phyloP scores from a whole-genome alignment of 768 basidiomycete genomes.

The Naganishia antarctica region DNA sequence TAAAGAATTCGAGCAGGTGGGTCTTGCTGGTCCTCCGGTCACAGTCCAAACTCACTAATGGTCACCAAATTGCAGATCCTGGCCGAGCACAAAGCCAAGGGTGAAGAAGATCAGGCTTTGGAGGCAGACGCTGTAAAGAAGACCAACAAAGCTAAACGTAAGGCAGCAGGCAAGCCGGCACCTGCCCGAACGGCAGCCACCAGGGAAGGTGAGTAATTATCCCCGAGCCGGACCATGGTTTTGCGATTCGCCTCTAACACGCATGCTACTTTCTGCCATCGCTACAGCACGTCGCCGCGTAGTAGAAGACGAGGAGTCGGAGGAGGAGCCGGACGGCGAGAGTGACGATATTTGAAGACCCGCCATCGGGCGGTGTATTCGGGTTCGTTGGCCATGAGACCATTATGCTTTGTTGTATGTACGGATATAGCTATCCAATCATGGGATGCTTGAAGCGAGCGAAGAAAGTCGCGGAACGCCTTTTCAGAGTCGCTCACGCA shows the following conservation, averaged over 20 bases:
- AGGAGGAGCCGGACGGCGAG: not conserved
- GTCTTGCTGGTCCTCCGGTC: not conserved
- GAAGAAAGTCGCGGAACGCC: too few species aligned
- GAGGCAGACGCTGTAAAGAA: constrained; percentile 80
- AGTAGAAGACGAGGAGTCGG: constrained; percentile 2
- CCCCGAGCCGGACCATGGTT: not conserved
- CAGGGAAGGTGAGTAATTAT: not conserved
- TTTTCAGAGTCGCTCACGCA: too few species aligned
- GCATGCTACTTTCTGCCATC: not conserved
- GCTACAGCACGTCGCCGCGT: not conserved
- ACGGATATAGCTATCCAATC: too few species aligned
- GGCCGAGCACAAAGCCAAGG: constrained; percentile 73
- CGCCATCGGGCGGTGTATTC: too few species aligned
- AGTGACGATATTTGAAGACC: too few species aligned
- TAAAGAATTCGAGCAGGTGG: constrained; percentile 73
- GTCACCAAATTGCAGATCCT: constrained; percentile 61
- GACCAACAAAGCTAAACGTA: constrained; percentile 63
- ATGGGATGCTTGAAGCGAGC: too few species aligned
- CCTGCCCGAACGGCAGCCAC: not conserved
- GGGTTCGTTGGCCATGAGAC: too few species aligned
- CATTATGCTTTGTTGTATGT: too few species aligned
- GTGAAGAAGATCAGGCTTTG: constrained; percentile 83
- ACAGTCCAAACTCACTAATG: not conserved
- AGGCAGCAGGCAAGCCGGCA: constrained; percentile 34
- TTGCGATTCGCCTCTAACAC: not conserved